Conservation (phyloP, 2,329 filamentous ascomycete species). For the Fusarium secorum region DNA sequence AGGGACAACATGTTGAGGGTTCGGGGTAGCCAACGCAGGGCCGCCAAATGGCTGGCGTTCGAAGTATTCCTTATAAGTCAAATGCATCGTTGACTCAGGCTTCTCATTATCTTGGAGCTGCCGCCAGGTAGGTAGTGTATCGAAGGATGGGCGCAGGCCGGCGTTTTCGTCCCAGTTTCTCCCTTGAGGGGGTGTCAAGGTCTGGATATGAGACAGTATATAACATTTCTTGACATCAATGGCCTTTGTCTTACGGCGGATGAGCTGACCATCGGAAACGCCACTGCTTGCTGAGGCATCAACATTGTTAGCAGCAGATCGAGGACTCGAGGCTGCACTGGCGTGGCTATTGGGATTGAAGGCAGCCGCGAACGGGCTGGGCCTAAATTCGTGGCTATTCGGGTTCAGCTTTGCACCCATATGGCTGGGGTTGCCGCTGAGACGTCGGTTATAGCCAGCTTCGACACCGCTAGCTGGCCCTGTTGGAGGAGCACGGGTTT, state of each 20-base stretch:
- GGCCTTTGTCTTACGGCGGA: conserved; percentile 75
- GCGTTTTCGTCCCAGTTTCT: conserved; percentile 77
- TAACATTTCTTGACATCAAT: conserved; percentile 75
- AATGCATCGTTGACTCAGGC: conserved; percentile 66
- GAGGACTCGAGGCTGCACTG: conserved; percentile 78
- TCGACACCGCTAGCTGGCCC: conserved; percentile 71
- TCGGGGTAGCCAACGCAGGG: conserved; percentile 71
- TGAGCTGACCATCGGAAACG: conserved; percentile 54
- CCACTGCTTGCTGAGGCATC: conserved; percentile 42
- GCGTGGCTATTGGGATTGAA: conserved; percentile 77
- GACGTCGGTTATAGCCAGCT: conserved; percentile 60
- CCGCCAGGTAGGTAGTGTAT: conserved; percentile 87
- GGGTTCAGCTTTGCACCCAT: conserved; percentile 68
- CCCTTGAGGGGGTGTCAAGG: conserved; percentile 59
- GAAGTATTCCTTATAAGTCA: conserved; percentile 81
- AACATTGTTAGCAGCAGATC: conserved; percentile 64
- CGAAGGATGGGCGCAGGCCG: conserved; percentile 84
- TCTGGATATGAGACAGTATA: conserved; percentile 63
- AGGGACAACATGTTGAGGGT: conserved; percentile 72
- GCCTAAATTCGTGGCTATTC: conserved; percentile 81
- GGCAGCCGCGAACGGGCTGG: conserved; percentile 78
- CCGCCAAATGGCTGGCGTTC: conserved; percentile 68
- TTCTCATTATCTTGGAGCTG: conserved; percentile 76
- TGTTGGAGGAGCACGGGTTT: conserved; percentile 75
- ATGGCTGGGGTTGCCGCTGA: conserved; percentile 60